A percentile compares a stretch with the other conserved stretches of the same genome.
Evolutionary conservation across 768 basidiomycete species (phyloP).

Genomic region (Tricholoma sp.): DNA sequence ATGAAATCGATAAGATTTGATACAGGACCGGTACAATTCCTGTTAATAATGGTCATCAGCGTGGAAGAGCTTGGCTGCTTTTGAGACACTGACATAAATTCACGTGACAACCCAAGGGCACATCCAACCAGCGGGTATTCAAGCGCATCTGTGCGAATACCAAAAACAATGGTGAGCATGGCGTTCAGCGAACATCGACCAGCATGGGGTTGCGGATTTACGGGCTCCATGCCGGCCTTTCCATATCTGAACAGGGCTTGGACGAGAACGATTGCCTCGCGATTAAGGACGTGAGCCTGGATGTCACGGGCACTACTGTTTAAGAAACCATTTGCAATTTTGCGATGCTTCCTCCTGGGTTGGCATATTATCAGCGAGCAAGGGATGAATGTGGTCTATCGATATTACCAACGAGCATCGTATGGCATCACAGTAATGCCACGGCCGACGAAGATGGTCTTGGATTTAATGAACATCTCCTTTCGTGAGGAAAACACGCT

Average conservation of each 20-base stretch:
- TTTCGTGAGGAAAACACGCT: slow-evolving; percentile 44
- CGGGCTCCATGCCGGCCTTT: slow-evolving; percentile 24
- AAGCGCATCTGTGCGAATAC: slow-evolving; percentile 35
- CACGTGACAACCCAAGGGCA: slow-evolving; percentile 34
- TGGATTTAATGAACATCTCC: slow-evolving; percentile 39
- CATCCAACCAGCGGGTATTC: slow-evolving; percentile 31
- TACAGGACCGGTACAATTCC: slow-evolving; percentile 39
- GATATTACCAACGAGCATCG: slow-evolving; percentile 33
- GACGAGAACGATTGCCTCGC: slow-evolving; percentile 35
- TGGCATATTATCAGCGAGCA: not conserved
- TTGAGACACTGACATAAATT: slow-evolving; percentile 36
- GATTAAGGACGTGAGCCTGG: slow-evolving; percentile 27
- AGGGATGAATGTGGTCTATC: not conserved
- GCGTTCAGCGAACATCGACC: slow-evolving; percentile 38
- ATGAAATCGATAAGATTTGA: slow-evolving; percentile 44
- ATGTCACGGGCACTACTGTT: slow-evolving; percentile 28
- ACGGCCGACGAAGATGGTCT: slow-evolving; percentile 38
- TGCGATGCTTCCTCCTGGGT: slow-evolving; percentile 37
- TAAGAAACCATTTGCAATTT: slow-evolving; percentile 31
- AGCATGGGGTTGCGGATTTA: slow-evolving; percentile 35
- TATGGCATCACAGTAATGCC: slow-evolving; percentile 42
- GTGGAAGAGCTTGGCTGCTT: not conserved
- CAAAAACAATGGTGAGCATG: slow-evolving; percentile 41
- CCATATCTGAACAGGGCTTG: slow-evolving; percentile 30
- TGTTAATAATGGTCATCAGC: slow-evolving; percentile 10